Evolutionary conservation across 164 flowering plant species (phyloP), one percentile per base, ranked within the genome.

Genomic region (Aristolochia contorta): DNA sequence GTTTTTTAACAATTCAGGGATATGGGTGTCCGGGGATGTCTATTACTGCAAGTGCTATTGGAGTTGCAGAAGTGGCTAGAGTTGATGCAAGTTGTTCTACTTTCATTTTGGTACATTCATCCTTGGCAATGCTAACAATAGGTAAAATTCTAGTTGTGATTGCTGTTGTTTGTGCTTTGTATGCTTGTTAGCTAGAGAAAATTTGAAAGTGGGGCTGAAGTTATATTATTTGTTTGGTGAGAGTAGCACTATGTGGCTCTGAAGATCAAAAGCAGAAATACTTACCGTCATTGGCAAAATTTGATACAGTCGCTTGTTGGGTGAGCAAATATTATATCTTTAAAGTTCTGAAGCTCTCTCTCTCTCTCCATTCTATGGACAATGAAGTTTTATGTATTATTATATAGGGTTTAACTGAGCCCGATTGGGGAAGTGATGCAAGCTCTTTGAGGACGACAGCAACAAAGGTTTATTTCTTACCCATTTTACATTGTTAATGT

Each of bases 71-170:
- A 71, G 49, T 85, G 47, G 87, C 96, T 41, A 82, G 96, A 71
- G 99, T 90, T 76, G 99, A 93, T 87, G 98, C 98, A 16, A 91
- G 98, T 67, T 84, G 92, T 72, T 85, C 91, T 18, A 89, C 96
- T 56, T 91, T 87, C 67, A 79, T 91, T 60, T 75, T 89, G 77
- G 98, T 89, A 61, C 99, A 93, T 71, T 93, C 99, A 59, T 90
- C 95, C 48, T 61, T 90, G 70, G 99, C 85, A 45, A 93, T 90
- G 99, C 96, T 90, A 20, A 93, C 94, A 19, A 86, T 93, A 72
- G 96, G 99, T 93, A 68, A 74, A 41, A 55, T 64, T 62, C 47
- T 27, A 50, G 7, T 3, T 20, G 30, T 53, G 7, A 37, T 45
- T 24, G 18, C 41, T 45, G 23, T 56, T 47, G 10, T 53, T 13